phyloP scores from a whole-genome alignment of 129 eudicot genomes.

The Glebionis coronaria region DNA sequence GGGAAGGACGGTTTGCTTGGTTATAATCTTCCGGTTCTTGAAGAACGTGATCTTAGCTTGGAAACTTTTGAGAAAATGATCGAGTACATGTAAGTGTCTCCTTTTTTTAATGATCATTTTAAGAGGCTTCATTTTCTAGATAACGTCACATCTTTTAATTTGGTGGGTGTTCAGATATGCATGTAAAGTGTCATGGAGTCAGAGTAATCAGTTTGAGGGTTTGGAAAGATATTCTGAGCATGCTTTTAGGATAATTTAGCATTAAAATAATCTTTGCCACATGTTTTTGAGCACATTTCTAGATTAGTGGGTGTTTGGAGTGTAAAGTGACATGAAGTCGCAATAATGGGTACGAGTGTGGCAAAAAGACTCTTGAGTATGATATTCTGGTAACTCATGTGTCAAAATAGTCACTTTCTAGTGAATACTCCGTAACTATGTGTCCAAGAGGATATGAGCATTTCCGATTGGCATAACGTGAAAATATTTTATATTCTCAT shows the following conservation, averaged over 20 bases:
- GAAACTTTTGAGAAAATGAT: slow-evolving; percentile 91
- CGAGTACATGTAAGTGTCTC: slow-evolving; percentile 85
- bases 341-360: slow-evolving; percentile 6
- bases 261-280: neutral
- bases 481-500: neutral
- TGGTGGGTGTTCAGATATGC: slow-evolving; percentile 5
- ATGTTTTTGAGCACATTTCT: neutral
- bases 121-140: neutral
- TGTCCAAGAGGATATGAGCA: neutral
- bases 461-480: slow-evolving; percentile 2
- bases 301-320: slow-evolving; percentile 1
- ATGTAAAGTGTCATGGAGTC: neutral
- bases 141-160: neutral
- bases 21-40: slow-evolving; percentile 63
- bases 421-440: neutral
- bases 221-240: neutral
- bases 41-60: slow-evolving; percentile 77
- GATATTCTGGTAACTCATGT: neutral
- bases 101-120: neutral
- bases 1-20: slow-evolving; percentile 46
- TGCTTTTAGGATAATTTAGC: neutral
- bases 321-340: slow-evolving; percentile 2
- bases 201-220: slow-evolving; percentile 3
- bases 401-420: neutral
- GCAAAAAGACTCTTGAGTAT: neutral